Evolutionary conservation across 257 asterid species (phyloP), one percentile per base, ranked within the genome.

Genomic region (Lantana camara): DNA sequence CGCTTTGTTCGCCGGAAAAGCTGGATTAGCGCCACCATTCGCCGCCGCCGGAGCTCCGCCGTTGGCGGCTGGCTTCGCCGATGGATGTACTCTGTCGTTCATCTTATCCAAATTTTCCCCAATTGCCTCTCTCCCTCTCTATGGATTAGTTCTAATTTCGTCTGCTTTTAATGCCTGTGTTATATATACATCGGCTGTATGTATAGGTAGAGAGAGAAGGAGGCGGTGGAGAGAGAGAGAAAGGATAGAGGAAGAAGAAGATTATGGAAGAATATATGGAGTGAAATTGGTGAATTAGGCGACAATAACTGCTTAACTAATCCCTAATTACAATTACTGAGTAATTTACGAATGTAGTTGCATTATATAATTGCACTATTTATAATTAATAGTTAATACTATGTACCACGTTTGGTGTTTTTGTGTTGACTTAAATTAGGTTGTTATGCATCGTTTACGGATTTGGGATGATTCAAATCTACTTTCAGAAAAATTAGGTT

Each of bases 1-100:
- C 40, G 95, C 78, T 34, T 90, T 89, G 38, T 70, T 87, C n/a
- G 89, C 79, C 10, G 95, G 94, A 14, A 87, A 80, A 4, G 88
- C 0, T 3, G 81, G 85, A 57, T 84, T 81, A 2, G 76, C 70
- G 2, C 66, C 79, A 11, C 82, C 95, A 62, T 68, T 74, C 9
- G 47, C 82, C 14, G 76, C 77, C 9, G 79, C 23, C 16, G 79
- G 20, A 19, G 77, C 67, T 55, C 49, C 74, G 37, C 70, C 71
- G 75, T 63, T 58, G 41, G 75, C 47, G 0, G 86, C 29, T 12
- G 89, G 86, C 75, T 87, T 92, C 35, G 86, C 71, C 0, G 98
- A 60, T 20, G 98, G 95, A 58, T 81, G 67, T 4, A 84, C 88
- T 72, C 73, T 76, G 37, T 89, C 96, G 10, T 74, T 72, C 98